Evolutionary conservation across 1,139 yeast species (phyloP), one percentile per base, ranked within the genome.

Genomic region (Trichomonascaceae sp.): DNA sequence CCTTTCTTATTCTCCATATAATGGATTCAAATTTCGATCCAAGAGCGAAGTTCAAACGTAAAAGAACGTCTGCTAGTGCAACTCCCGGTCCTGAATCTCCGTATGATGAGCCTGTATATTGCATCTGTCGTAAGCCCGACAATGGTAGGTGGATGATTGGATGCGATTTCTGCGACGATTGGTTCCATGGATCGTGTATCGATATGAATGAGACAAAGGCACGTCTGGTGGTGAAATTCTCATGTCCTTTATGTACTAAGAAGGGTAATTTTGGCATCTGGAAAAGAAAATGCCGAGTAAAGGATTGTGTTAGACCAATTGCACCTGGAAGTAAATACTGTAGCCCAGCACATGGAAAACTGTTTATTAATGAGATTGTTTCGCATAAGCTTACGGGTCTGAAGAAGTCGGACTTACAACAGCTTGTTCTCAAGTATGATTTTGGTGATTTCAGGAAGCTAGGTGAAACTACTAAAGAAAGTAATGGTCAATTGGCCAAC

Each of bases 161-260:
- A 0, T 91, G 98, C 67, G 97, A 90, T 67, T 91, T 89, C 7
- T 91, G 98, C 70, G 96, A 90, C 65, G 96, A 88, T 60, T 91
- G 98, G 98, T 91, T 79, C 66, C 97, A 91, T 70, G 88, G 91
- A 67, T 75, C 74, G 50, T 91, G 97, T 65, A 81, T 90, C 77
- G 78, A 78, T 57, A 67, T 90, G 49, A 75, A 82, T 50, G 70
- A 69, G n/a, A 70, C 73, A 45, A 80, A 79, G 63, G 78, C 81
- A 53, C 74, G 77, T 47, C 72, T 90, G 53, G 83, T 90, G 8
- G 77, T 80, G 49, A 79, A 79, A 56, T 91, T 80, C 65, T 85
- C 74, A 63, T 91, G 98, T 65, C 86, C 87, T 15, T 81, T 82
- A 57, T 91, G 98, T 67, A 79, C 77, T 50, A 77, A 80, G 67